Percentiles rank a stretch among this genome's conserved stretches.
Conservation (phyloP, 768 basidiomycete species). For the Tephrocybe rancida region DNA sequence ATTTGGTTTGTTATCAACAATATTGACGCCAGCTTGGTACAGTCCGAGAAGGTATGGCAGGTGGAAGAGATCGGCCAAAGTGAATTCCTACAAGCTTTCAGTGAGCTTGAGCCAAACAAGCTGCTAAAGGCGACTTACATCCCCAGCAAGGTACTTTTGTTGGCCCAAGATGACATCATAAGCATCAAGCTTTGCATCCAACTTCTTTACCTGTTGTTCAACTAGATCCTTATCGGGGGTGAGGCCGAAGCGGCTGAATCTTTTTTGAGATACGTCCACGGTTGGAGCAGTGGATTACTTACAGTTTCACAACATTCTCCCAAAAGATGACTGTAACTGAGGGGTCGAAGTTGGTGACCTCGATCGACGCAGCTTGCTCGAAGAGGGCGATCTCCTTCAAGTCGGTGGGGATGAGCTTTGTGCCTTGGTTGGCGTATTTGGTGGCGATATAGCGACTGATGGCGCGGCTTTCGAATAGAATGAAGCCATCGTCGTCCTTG, state of each 20-base stretch:
- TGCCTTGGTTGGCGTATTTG: slow-evolving; percentile 57
- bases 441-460: slow-evolving; percentile 60
- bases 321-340: slow-evolving; percentile 38
- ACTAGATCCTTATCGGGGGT: slow-evolving; percentile 10
- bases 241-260: neutral
- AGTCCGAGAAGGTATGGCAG: slow-evolving; percentile 37
- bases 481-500: slow-evolving; percentile 63
- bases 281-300: slow-evolving; percentile 7
- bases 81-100: slow-evolving; percentile 31
- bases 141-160: slow-evolving; percentile 58
- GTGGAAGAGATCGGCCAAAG: slow-evolving; percentile 50
- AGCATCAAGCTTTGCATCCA: slow-evolving; percentile 46
- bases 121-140: slow-evolving; percentile 32
- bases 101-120: neutral
- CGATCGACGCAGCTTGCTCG: slow-evolving; percentile 55
- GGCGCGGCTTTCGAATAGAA: slow-evolving; percentile 66
- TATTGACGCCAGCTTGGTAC: slow-evolving; percentile 21
- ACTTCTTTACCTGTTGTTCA: slow-evolving; percentile 22
- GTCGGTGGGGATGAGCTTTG: slow-evolving; percentile 48
- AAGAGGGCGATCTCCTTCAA: slow-evolving; percentile 41
- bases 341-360: slow-evolving; percentile 54
- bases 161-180: slow-evolving; percentile 61
- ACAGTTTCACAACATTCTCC: slow-evolving; percentile 59
- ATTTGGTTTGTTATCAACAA: slow-evolving; percentile 44
- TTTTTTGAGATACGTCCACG: neutral